Evolutionary conservation across 1,284 basidiomycete species (phyloP), one percentile per base, ranked within the genome.

Genomic region (Irpex rosettiformis): DNA sequence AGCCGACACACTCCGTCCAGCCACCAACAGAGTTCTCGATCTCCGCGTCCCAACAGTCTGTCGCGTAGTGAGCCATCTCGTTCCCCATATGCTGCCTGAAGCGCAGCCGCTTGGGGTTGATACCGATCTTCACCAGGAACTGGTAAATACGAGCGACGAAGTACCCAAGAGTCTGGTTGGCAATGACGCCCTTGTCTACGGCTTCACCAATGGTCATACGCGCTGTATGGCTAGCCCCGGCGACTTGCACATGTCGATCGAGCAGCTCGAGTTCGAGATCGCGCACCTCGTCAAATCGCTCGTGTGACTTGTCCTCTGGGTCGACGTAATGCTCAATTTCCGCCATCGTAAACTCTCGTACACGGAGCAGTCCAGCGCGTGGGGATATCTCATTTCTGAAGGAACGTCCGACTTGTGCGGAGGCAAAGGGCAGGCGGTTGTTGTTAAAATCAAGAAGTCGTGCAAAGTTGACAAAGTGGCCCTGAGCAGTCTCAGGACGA

Each of bases 1-100:
- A 99, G n/a, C 96, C 97, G 54, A 98, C 96, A 73, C 96, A 99
- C 77, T 99, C 97, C 61, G 94, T 96, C 97, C 97, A 99, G 55
- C 96, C 96, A 22, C 48, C 48, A 67, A 88, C 91, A 52, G 92
- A 91, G 57, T 93, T 96, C 67, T 95, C 83, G 65, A 99, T 98
- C 79, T 99, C 96, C 59, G 96, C 96, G 72, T 99, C 96, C 96
- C 96, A 99, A 77, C 96, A 99, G 77, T 99, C 96, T 29, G 94
- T 86, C 59, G 96, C 96, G 73, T 99, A 99, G 75, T 99, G 96
- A 0, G 96, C 96, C 97, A 98, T 98, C 79, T 98, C 96, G 77
- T 93, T 94, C 61, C 76, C 83, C 95, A 98, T 98, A 76, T 98
- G 96, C 73, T 98, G 96, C 37, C 96, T 84, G 85, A 98, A 98